Evolutionary conservation across 2,329 filamentous ascomycete genomes (phyloP), one percentile per base, ranked within the genome.

Genomic region (Rhexocercosporidium sp.): DNA sequence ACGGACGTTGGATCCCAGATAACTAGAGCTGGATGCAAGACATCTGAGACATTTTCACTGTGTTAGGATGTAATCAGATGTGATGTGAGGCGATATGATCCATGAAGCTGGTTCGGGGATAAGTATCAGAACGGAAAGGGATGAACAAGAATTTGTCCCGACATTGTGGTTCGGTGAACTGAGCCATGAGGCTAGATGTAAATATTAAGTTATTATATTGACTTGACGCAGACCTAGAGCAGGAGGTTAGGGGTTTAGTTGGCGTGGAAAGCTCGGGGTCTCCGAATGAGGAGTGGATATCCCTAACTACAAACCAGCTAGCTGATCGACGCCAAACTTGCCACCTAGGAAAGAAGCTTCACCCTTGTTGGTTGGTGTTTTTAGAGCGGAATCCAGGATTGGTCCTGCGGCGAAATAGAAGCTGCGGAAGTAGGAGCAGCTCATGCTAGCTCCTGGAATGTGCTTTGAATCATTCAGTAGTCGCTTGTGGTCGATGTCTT

Each of bases 51-150:
- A 39, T 34, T 22, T 56, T n/a, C 1, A n/a, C 9, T 9, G 16
- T 44, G 18, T 54, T 54, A 29, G 49, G 31, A 22, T 22, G 2
- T 37, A n/a, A n/a, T n/a, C n/a, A n/a, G 53, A 14, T 11, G 29
- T 3, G 29, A 20, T 37, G 11, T 37, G 49, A 31, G 2, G 47
- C 2, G 11, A 16, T 16, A 29, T 8, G 49, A 27, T 31, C 18
- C 53, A 37, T 56, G 53, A 56, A 39, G 53, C 20, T 56, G 31
- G 31, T 25, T 37, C 53, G 53, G 51, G 51, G 51, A 34, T 54
- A 34, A 54, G 27, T 20, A 54, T 27, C 14, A 54, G 51, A 54
- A 54, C 20, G 51, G 51, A 34, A 56, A 56, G n/a, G 14, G n/a
- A 20, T 16, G 12, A 6, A n/a, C n/a, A 7, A 18, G 41, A 44